Conservation (phyloP, 73 alveolate genomes). For the Symbiodinium natans region DNA sequence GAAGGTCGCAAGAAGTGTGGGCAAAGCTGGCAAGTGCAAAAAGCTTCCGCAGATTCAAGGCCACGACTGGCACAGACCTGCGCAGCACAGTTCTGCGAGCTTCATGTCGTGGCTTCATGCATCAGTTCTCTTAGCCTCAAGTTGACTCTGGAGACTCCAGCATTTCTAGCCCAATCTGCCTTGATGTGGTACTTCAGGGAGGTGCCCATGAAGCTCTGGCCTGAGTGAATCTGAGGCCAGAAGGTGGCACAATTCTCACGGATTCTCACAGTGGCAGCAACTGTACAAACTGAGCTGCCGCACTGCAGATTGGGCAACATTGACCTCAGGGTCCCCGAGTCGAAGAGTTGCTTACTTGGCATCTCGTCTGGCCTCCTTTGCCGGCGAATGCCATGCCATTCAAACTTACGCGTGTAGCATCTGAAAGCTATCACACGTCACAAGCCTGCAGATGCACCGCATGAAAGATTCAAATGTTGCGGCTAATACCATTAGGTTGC, state of each 20-base stretch:
- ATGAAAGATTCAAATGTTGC: too few species aligned
- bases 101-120: too few species aligned
- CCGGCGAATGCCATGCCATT: not conserved
- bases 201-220: constrained; percentile 27
- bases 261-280: not conserved
- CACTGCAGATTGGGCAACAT: constrained; percentile 65
- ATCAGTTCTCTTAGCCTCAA: not conserved
- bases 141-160: not conserved
- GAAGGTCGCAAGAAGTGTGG: too few species aligned
- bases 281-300: not conserved
- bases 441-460: too few species aligned
- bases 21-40: too few species aligned
- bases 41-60: too few species aligned
- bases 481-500: too few species aligned
- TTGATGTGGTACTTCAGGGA: constrained; percentile 71
- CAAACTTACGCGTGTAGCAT: too few species aligned
- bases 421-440: too few species aligned
- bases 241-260: not conserved
- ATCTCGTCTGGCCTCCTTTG: not conserved
- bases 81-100: not conserved
- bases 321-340: too few species aligned
- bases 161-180: constrained; percentile 16
- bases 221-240: not conserved
- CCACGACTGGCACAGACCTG: too few species aligned
- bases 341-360: too few species aligned